These are phyloP conservation scores for Phaffomyces antillensis DNA, from an alignment of 805 yeast genomes.

Conservation along the genomic window DNA sequence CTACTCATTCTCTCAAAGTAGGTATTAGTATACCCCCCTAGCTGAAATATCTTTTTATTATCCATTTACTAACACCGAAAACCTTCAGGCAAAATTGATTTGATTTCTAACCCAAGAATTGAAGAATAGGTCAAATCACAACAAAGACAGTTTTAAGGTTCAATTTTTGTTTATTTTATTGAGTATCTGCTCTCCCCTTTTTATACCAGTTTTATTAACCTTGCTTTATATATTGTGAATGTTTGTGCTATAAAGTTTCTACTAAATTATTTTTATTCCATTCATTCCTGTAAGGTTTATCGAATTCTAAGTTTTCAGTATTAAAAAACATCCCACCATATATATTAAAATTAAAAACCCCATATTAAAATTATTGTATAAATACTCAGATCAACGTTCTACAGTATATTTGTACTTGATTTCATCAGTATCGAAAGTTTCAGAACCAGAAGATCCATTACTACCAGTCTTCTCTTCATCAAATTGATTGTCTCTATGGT, in stretches of 20 bases:
- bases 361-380: no score
- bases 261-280: no score
- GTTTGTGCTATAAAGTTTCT: no score
- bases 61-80: slow-evolving; percentile 9
- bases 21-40: slow-evolving; percentile 1
- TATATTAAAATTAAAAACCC: no score
- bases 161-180: background rate
- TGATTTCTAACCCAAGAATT: slow-evolving; percentile 16
- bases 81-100: slow-evolving; percentile 13
- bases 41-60: no score
- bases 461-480: background rate
- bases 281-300: no score
- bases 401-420: slow-evolving; percentile 6
- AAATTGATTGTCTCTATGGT: background rate
- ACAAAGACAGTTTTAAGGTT: no score
- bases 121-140: background rate
- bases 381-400: background rate
- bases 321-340: no score
- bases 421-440: background rate
- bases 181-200: background rate
- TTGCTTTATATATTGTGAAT: no score
- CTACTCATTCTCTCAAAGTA: slow-evolving; percentile 47
- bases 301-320: no score
- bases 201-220: no score
- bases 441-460: background rate